Evolutionary conservation across 2,329 filamentous ascomycete species (phyloP).

Genomic region (Pezicula neosporulosa): DNA sequence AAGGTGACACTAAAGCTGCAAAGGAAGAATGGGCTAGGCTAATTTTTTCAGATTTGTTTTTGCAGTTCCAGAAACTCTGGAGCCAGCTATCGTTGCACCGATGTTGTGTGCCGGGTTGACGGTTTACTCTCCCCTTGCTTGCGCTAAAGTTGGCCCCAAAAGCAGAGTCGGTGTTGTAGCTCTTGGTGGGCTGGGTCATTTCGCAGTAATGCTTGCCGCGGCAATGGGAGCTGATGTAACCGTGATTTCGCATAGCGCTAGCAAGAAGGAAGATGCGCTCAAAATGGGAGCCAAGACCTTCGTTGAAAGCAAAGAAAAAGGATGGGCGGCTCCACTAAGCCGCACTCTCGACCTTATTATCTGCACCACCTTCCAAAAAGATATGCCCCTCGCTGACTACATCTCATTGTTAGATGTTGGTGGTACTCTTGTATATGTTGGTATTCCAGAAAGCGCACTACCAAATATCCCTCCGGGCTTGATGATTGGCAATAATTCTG

Average conservation of each 20-base stretch:
- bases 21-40: too few species aligned
- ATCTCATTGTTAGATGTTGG: conserved; percentile 78
- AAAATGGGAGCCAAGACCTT: conserved; percentile 60
- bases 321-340: conserved; percentile 53
- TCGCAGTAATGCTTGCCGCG: conserved; percentile 66
- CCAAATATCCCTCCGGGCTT: conserved; percentile 69
- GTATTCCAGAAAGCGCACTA: conserved; percentile 73
- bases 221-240: conserved; percentile 61
- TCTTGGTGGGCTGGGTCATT: conserved; percentile 69
- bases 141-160: conserved; percentile 71
- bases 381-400: conserved; percentile 69
- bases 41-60: neutral
- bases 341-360: conserved; percentile 74
- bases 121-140: conserved; percentile 72
- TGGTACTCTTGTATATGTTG: conserved; percentile 76
- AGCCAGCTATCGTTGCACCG: neutral
- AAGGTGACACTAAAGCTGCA: neutral
- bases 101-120: conserved; percentile 28
- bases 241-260: conserved; percentile 57
- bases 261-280: conserved; percentile 56
- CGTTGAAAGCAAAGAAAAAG: conserved; percentile 53
- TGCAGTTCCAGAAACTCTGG: neutral
- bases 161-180: conserved; percentile 77
- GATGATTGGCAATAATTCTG: conserved; percentile 70
- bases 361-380: conserved; percentile 68